Evolutionary conservation across 1,139 yeast genomes (phyloP), one percentile per base, ranked within the genome.

Genomic region (Candida frijolesensis): DNA sequence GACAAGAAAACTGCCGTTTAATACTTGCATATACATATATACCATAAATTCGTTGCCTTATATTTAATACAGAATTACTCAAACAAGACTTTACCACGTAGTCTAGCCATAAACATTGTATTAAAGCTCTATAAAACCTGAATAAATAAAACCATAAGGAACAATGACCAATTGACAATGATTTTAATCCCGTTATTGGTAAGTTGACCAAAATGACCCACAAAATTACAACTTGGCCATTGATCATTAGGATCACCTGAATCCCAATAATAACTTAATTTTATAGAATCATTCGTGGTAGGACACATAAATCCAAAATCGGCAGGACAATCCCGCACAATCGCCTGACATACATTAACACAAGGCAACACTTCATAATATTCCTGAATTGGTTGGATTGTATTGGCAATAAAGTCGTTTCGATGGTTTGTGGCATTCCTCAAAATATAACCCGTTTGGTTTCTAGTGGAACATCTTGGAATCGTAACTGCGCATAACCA

Each of bases 401-500:
- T 62, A 1, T 77, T 69, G 57, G 83, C 79, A 40, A 92, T 77
- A 57, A 80, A 82, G 7, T 70, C 71, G 59, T 81, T 89, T 52
- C 99, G 75, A 18, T 55, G 54, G 7, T 72, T 66, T n/a, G 78
- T 78, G 1, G 68, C 68, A 3, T 70, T 67, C 35, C 96, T 75
- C 30, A 63, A 57, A 30, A 67, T 65, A 61, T 83, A 82, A 14
- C 81, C 84, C 0, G 78, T 62, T 5, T 74, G 65, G 30, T 79
- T 65, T 45, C 67, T 53, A 0, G 87, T 72, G 1, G 87, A 76
- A 61, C 99, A 94, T 34, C 98, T 72, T 0, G 99, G 98, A n/a
- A 94, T 88, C 0, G 91, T 76, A 4, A 89, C 90, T 0, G 96
- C 80, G 69, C 99, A 94, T 16, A 94, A 75, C 99, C 99, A 94